A percentile compares a stretch with the other conserved stretches of the same genome.
phyloP scores from a whole-genome alignment of 2,329 filamentous ascomycete genomes.

The Gliomastix tumulicola region DNA sequence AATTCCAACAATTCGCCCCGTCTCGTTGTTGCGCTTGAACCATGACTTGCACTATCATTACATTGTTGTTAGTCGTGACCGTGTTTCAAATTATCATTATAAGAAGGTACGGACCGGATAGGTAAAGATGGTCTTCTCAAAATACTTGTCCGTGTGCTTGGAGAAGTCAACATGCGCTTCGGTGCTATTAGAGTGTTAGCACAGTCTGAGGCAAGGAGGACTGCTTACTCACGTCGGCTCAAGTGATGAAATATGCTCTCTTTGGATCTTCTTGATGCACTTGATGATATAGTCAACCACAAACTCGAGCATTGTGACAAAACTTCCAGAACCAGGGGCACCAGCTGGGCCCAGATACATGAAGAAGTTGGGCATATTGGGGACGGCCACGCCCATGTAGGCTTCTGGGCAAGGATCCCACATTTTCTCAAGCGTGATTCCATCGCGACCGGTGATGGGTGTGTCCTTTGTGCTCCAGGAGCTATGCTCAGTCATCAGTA shows the following conservation, averaged over 20 bases:
- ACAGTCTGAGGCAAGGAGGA: neutral
- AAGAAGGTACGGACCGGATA: neutral
- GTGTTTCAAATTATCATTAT: too few species aligned
- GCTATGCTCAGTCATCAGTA: conserved; percentile 30
- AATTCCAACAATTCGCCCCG: neutral
- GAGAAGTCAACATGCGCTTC: conserved; percentile 31
- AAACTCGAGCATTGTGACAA: conserved; percentile 43
- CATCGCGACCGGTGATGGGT: conserved; percentile 36
- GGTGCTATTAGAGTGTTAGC: conserved; percentile 6
- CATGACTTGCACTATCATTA: neutral
- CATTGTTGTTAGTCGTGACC: too few species aligned
- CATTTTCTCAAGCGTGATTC: conserved; percentile 40
- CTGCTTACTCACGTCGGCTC: conserved; percentile 21
- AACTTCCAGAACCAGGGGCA: conserved; percentile 40
- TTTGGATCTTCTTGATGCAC: conserved; percentile 40
- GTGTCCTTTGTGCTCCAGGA: neutral
- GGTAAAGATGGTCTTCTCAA: conserved; percentile 35
- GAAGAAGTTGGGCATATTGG: conserved; percentile 35
- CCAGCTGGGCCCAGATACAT: conserved; percentile 18
- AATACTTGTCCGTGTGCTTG: conserved; percentile 39
- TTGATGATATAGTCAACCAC: conserved; percentile 45
- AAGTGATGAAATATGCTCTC: conserved; percentile 23
- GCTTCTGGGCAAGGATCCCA: conserved; percentile 26
- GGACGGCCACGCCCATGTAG: conserved; percentile 43
- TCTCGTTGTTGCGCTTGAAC: neutral